Percentiles rank a stretch among this genome's conserved stretches.
Evolutionary conservation across 371 early-diverging fungal species (phyloP).

Genomic region (Apophysomyces elegans): DNA sequence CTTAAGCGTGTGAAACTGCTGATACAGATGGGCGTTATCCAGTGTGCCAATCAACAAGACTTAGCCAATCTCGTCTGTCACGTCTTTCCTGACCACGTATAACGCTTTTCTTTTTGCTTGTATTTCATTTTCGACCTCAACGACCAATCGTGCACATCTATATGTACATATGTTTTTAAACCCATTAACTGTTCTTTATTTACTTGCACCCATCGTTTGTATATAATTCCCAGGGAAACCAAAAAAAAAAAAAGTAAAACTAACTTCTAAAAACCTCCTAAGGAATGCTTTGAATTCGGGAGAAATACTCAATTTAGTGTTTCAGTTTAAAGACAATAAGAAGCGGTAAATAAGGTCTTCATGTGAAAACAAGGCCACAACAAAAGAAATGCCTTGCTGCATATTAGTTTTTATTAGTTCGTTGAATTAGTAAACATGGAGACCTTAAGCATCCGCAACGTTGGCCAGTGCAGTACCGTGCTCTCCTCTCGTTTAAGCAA

Average conservation of each 20-base stretch:
- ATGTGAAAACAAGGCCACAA: background rate
- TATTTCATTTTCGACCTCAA: background rate
- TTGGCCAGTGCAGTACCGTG: too few species aligned
- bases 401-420: background rate
- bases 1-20: slow-evolving; percentile 34
- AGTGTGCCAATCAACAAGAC: slow-evolving; percentile 46
- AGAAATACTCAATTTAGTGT: too few species aligned
- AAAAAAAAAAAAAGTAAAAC: too few species aligned
- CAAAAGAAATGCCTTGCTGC: background rate
- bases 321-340: background rate
- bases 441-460: too few species aligned
- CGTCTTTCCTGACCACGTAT: slow-evolving; percentile 39
- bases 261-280: too few species aligned
- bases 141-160: background rate
- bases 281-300: too few species aligned
- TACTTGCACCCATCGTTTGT: background rate
- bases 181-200: background rate
- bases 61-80: slow-evolving; percentile 45
- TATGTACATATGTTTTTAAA: background rate
- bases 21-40: slow-evolving; percentile 31
- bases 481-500: too few species aligned
- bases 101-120: background rate
- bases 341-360: background rate
- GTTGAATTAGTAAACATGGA: too few species aligned
- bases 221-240: background rate